Conservation (phyloP, 2,329 filamentous ascomycete genomes). For the Cordyceps tenuipes region DNA sequence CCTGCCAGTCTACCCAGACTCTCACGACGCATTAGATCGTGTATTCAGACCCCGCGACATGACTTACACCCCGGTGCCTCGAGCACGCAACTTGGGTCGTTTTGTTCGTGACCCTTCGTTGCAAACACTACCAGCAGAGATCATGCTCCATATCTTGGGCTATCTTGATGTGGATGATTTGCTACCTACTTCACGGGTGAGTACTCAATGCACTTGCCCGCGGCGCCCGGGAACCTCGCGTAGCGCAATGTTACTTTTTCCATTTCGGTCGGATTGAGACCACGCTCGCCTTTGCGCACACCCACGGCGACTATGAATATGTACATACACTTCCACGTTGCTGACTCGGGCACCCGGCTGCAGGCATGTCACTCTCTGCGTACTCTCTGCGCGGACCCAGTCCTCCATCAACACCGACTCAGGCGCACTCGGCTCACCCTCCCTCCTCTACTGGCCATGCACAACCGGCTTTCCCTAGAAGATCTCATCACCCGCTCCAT, state of each 20-base stretch:
- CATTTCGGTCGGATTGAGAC: slow-evolving; percentile 1
- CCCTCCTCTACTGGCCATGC: slow-evolving; percentile 45
- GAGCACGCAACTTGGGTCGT: slow-evolving; percentile 2
- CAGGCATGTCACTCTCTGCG: slow-evolving; percentile 57
- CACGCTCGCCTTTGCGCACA: neutral
- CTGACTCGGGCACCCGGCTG: slow-evolving; percentile 4
- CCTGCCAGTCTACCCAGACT: neutral
- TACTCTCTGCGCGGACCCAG: slow-evolving; percentile 52
- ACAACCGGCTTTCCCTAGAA: slow-evolving; percentile 49
- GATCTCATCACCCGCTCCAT: slow-evolving; percentile 58
- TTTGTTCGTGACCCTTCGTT: neutral
- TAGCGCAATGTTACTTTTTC: slow-evolving; percentile 4
- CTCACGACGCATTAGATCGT: neutral
- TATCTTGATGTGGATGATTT: slow-evolving; percentile 51
- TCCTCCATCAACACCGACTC: slow-evolving; percentile 55
- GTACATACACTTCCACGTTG: slow-evolving; percentile 4
- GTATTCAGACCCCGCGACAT: neutral
- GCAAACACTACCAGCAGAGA: slow-evolving; percentile 42
- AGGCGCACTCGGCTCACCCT: slow-evolving; percentile 47
- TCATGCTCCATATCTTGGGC: slow-evolving; percentile 46
- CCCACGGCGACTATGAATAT: neutral
- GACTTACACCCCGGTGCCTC: slow-evolving; percentile 11
- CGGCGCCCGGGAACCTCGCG: neutral
- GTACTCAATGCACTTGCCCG: slow-evolving; percentile 17
- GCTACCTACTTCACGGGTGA: slow-evolving; percentile 47